Evolutionary conservation across 2,329 filamentous ascomycete genomes (phyloP).

Genomic region (Nothophaeocryptopus gaeumannii): DNA sequence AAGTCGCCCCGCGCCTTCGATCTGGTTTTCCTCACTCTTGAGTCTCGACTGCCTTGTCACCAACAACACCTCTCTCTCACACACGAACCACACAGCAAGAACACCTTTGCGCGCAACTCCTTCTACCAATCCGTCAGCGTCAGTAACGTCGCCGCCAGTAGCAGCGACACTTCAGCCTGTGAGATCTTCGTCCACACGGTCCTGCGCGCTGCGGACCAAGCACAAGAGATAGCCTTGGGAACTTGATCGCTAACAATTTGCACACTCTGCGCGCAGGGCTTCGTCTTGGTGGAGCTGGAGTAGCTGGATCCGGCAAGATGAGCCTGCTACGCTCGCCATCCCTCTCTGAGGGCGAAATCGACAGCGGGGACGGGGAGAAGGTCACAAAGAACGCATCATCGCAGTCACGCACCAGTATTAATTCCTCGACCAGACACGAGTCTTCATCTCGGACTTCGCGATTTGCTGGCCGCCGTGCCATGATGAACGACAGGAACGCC

Average conservation of each 20-base stretch:
- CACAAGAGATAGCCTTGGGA: slow-evolving; percentile 9
- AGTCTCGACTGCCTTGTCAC: slow-evolving; percentile 1
- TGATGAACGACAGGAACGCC: slow-evolving; percentile 23
- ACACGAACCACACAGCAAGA: slow-evolving; percentile 4
- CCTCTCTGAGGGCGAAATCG: slow-evolving; percentile 83
- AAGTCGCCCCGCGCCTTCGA: no score
- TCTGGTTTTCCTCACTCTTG: not conserved
- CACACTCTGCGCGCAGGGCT: slow-evolving; percentile 24
- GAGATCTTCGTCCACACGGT: slow-evolving; percentile 31
- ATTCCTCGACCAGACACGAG: slow-evolving; percentile 77
- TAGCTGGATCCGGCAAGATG: slow-evolving; percentile 32
- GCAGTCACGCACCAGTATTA: slow-evolving; percentile 78
- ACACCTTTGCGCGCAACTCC: not conserved
- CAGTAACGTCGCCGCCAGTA: slow-evolving; percentile 4
- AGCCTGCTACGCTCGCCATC: slow-evolving; percentile 56
- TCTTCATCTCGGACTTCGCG: slow-evolving; percentile 37
- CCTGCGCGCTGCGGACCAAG: slow-evolving; percentile 18
- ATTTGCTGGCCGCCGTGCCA: slow-evolving; percentile 11
- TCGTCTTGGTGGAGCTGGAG: slow-evolving; percentile 16
- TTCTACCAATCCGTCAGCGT: slow-evolving; percentile 10
- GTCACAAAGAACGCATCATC: slow-evolving; percentile 69
- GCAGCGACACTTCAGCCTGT: slow-evolving; percentile 27
- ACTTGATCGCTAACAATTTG: slow-evolving; percentile 29
- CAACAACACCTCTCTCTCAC: not conserved
- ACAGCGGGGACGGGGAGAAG: slow-evolving; percentile 69